Conservation (phyloP, 2,329 filamentous ascomycete genomes). For the Fusarium metavorans region DNA sequence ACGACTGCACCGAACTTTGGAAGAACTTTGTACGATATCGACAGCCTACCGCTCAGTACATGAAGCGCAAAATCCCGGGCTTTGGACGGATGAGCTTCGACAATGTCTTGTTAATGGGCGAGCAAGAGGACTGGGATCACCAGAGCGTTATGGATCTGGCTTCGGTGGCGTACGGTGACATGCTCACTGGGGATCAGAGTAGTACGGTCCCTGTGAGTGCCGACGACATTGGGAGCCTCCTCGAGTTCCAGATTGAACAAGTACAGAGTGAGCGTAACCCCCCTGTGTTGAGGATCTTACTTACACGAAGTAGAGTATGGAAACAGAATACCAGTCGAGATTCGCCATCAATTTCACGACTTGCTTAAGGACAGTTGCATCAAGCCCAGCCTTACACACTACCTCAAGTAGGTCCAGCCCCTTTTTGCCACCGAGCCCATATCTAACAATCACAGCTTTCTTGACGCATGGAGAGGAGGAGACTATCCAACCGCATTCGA, state of each 20-base stretch:
- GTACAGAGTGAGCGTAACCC: conserved; percentile 77
- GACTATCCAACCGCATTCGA: conserved; percentile 93
- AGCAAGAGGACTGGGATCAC: conserved; percentile 62
- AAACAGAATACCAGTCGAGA: conserved; percentile 78
- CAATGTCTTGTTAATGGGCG: conserved; percentile 63
- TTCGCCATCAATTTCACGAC: conserved; percentile 77
- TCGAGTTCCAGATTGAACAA: conserved; percentile 90
- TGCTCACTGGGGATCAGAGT: conserved; percentile 58
- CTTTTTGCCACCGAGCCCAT: not conserved
- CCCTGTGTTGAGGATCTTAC: conserved; percentile 16
- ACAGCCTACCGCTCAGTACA: conserved; percentile 75
- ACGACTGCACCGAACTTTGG: conserved; percentile 84
- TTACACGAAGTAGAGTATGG: conserved; percentile 70
- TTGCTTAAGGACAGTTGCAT: conserved; percentile 75
- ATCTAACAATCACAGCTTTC: conserved; percentile 68
- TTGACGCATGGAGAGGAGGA: conserved; percentile 91
- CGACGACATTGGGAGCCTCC: conserved; percentile 81
- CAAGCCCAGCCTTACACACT: conserved; percentile 80
- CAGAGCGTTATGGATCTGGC: conserved; percentile 59
- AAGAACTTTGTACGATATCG: conserved; percentile 84
- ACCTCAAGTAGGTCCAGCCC: conserved; percentile 68
- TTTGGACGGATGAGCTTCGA: conserved; percentile 70
- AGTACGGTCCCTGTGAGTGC: conserved; percentile 70
- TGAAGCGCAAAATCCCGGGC: conserved; percentile 72
- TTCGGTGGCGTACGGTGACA: conserved; percentile 64